A percentile compares a stretch with the other conserved stretches of the same genome.
Conservation (phyloP, 2,329 filamentous ascomycete species). For the Colletotrichum musae region DNA sequence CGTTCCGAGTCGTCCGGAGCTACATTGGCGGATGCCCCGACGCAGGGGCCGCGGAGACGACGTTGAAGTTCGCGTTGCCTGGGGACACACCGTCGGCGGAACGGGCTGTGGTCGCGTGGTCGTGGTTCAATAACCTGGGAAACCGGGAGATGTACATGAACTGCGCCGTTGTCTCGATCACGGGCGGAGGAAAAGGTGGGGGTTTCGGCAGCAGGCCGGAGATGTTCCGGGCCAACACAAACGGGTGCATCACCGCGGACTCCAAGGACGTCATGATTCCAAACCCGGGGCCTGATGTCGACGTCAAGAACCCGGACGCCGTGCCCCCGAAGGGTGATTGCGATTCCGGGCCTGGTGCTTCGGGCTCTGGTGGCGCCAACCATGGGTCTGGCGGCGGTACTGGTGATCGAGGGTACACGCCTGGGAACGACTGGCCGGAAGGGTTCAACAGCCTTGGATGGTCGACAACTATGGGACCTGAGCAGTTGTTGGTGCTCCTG, state of each 20-base stretch:
- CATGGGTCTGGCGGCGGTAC: background rate
- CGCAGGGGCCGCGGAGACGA: constrained; percentile 45
- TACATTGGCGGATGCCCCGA: constrained; percentile 54
- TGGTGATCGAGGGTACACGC: background rate
- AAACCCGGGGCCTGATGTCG: constrained; percentile 69
- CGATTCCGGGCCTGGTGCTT: constrained; percentile 2
- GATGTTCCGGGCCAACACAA: constrained; percentile 78
- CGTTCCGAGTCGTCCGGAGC: constrained; percentile 67
- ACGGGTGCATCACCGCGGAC: constrained; percentile 66
- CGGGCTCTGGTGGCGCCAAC: background rate
- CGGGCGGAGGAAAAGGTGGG: constrained; percentile 36
- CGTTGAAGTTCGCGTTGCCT: constrained; percentile 56
- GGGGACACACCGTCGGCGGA: constrained; percentile 62
- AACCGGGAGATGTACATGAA: constrained; percentile 82
- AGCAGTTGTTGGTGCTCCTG: background rate
- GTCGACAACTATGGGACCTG: background rate
- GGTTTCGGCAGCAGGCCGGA: constrained; percentile 64
- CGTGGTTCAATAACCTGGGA: constrained; percentile 74
- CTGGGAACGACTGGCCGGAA: constrained; percentile 14
- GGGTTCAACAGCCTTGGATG: background rate
- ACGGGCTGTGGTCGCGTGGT: constrained; percentile 72
- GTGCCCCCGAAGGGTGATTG: constrained; percentile 22
- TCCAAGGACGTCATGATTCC: constrained; percentile 72
- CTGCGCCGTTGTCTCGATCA: constrained; percentile 72
- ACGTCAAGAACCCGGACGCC: constrained; percentile 43